Conservation (phyloP, 768 basidiomycete species). For the Pleurotus giganteus region DNA sequence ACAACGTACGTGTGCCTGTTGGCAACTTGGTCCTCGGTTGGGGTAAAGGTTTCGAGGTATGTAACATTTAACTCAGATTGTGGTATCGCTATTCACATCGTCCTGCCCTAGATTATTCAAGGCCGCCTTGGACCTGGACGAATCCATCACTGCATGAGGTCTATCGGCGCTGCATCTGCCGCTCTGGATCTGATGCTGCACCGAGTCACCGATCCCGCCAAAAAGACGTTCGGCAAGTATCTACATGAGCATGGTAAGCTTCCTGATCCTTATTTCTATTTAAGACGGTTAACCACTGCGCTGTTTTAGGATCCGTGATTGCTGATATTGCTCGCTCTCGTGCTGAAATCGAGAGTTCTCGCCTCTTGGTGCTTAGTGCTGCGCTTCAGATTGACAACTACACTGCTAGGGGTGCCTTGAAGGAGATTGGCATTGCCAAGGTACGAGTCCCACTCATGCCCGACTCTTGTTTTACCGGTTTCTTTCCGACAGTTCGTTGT, state of each 20-base stretch:
- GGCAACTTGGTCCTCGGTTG: constrained; percentile 85
- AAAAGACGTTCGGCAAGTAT: constrained; percentile 93
- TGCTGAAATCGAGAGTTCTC: constrained; percentile 87
- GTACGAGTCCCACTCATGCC: constrained; percentile 33
- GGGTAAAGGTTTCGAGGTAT: constrained; percentile 92
- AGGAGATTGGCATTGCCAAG: constrained; percentile 98
- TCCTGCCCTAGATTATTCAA: constrained; percentile 70
- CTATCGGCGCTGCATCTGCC: constrained; percentile 83
- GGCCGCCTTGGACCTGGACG: constrained; percentile 96
- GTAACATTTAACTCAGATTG: constrained; percentile 6
- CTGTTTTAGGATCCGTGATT: constrained; percentile 69
- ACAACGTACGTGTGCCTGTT: constrained; percentile 88
- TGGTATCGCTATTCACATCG: background rate
- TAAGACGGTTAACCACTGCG: background rate
- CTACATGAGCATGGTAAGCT: constrained; percentile 81
- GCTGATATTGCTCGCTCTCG: constrained; percentile 90
- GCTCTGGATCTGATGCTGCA: constrained; percentile 87
- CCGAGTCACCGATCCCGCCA: constrained; percentile 86
- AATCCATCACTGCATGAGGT: constrained; percentile 97
- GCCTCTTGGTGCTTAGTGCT: constrained; percentile 89
- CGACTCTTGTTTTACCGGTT: background rate
- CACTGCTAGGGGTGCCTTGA: constrained; percentile 91
- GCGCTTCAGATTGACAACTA: constrained; percentile 89
- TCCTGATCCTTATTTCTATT: background rate
- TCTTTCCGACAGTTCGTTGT: constrained; percentile 73